phyloP scores from a whole-genome alignment of 495 filamentous ascomycete genomes.

The Daldinia caldariorum region DNA sequence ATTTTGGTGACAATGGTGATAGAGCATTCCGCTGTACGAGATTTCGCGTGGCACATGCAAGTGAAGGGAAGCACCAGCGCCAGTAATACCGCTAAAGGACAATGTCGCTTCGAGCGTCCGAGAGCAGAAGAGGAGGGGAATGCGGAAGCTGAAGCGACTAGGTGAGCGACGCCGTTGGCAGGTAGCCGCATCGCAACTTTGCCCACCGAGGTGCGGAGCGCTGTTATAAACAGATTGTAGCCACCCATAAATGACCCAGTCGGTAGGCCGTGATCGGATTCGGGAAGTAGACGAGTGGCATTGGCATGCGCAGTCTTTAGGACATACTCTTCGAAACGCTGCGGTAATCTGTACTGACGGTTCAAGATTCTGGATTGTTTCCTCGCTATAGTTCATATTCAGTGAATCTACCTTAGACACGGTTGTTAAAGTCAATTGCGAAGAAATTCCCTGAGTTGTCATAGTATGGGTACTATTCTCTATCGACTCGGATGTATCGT shows the following conservation, averaged over 20 bases:
- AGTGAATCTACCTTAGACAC: background rate
- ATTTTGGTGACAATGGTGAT: background rate
- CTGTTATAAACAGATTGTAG: constrained; percentile 25
- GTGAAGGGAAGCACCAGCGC: constrained; percentile 25
- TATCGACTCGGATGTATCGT: background rate
- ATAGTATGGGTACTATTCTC: background rate
- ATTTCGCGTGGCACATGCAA: constrained; percentile 6
- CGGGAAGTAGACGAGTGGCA: constrained; percentile 26
- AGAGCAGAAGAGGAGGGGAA: constrained; percentile 28
- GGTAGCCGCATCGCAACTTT: constrained; percentile 10
- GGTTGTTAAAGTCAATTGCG: background rate
- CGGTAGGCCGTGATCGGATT: constrained; percentile 5
- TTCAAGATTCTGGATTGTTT: background rate
- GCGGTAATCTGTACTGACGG: constrained; percentile 19
- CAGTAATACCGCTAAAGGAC: constrained; percentile 12
- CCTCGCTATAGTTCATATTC: background rate
- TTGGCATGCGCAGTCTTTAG: constrained; percentile 18
- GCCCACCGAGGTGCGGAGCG: constrained; percentile 5
- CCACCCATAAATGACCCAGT: constrained; percentile 20
- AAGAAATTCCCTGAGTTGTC: background rate
- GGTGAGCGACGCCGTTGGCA: constrained; percentile 19
- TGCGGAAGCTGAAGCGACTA: constrained; percentile 11
- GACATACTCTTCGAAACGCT: constrained; percentile 13
- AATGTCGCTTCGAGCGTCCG: constrained; percentile 17
- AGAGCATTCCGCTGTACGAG: too few species aligned